Evolutionary conservation across 179 eudicot genomes (phyloP), one percentile per base, ranked within the genome.

Genomic region (Drosera spatulata): DNA sequence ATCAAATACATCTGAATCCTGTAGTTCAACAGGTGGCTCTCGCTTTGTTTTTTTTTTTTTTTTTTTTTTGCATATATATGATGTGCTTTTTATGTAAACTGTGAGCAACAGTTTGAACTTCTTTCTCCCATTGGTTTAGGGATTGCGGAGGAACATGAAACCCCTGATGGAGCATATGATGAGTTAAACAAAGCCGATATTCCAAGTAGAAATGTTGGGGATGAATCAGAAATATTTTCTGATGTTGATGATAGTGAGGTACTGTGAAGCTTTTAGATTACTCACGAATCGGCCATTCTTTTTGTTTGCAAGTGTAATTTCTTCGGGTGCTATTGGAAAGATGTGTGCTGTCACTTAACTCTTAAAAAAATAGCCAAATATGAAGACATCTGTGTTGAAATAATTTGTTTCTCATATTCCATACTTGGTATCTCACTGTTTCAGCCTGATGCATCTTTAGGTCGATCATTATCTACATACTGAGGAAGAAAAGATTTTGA

Each of bases 201-300:
- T 63, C 63, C 33, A 22, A 22, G 62, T 47, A 41, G 65, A 48
- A 71, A 71, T 56, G 50, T 56, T 44, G 53, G 51, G 39, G 80
- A 77, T 45, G 85, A 82, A 62, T 68, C 87, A 52, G 95, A 73
- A 43, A 82, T 56, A 62, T 70, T 84, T 64, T 76, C 82, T 42
- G 88, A 85, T 64, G 80, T 85, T 66, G 95, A 87, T 78, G 95
- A 84, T 59, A 68, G 55, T 55, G 95, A 87, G 91, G 95, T 86
- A 55, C 33, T 22, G 33, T 22, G 1, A 22, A 22, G 33, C 33
- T 22, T 22, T 22, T 22, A 22, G 33, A 22, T 22, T 22, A 22
- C 33, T 22, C 33, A 22, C 33, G 1, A 22, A 22, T 22, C 33
- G 33, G 33, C 33, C 33, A 22, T 22, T 22, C 33, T 22, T 22